Base-by-base conservation (phyloP, 805 yeast genomes). In the Nakazawaea ishiwadae region DNA sequence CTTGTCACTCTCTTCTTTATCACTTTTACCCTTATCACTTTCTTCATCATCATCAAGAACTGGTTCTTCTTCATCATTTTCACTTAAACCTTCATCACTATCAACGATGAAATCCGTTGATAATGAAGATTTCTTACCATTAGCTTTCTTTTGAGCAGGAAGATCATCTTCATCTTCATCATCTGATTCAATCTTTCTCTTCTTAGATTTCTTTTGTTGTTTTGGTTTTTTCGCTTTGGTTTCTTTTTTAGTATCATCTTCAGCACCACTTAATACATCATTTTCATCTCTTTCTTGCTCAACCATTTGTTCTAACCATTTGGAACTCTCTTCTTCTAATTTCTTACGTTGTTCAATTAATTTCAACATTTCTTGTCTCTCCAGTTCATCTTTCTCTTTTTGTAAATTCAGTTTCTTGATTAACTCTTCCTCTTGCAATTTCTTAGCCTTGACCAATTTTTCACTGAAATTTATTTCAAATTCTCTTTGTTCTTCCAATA, bases 371-470 rank as follows among this genome's bases (percentile, higher is more conserved):
- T 76, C 81, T 41, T 67, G 69, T 46, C 68, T 74, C 46, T 72
- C 75, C 48, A 57, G 66, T 37, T 66, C 67, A 48, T 68, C 74
- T 45, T 66, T 71, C 31, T 60, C 68, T 48, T 67, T 71, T 44
- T 68, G 73, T 35, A 54, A 60, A 40, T 55, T 56, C 39, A 60
- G 46, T 43, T 59, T 62, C 42, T 52, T 58, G 2, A 55, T 63
- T 37, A 62, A 71, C 52, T 78, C 86, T 48, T 75, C 81, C 44
- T 79, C 82, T 49, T 83, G 71, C 32, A 71, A 50, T 54, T 73
- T 77, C 59, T 78, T 75, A 17, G 96, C 97, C 47, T 79, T 88
- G 35, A 73, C 81, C 44, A 91, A 68, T 62, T 78, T 85, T 30
- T 68, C 68, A 39, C 73, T 71, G 40, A 77, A 68, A 44, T 74